Conservation (phyloP, 208 protist genomes). For the Borovskyia barvae region DNA sequence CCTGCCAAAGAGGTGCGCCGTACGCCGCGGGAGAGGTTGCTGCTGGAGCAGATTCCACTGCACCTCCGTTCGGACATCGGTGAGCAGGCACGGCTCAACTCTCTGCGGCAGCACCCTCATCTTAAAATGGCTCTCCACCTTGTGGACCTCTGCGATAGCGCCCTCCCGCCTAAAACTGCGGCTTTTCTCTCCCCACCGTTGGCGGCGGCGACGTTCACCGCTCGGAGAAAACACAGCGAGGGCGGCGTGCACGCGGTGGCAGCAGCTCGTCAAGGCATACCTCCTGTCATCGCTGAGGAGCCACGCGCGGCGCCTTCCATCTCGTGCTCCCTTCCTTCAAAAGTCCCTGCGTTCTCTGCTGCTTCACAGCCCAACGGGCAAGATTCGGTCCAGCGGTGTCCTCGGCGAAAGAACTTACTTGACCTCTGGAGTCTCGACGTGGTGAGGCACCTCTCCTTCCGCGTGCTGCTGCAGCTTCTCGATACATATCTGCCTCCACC, state of each 20-base stretch:
- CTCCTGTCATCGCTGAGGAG: too few relatives aligned
- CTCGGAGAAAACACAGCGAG: too few relatives aligned
- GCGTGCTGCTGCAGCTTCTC: conserved; percentile 45
- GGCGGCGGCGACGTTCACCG: background rate
- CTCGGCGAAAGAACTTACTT: conserved; percentile 6
- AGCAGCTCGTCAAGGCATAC: too few relatives aligned
- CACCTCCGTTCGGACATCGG: conserved; percentile 15
- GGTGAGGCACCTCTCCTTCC: conserved; percentile 24
- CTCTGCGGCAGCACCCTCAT: conserved; percentile 18
- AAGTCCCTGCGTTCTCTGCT: too few relatives aligned
- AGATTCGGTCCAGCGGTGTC: background rate
- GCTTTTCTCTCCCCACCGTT: background rate
- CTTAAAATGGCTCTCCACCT: conserved; percentile 9
- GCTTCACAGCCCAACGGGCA: too few relatives aligned
- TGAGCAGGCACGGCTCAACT: conserved; percentile 6
- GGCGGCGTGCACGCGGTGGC: too few relatives aligned
- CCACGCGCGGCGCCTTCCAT: too few relatives aligned
- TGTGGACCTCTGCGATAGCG: conserved; percentile 12
- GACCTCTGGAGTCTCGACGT: conserved; percentile 25
- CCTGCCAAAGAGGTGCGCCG: background rate
- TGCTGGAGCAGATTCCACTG: too few relatives aligned
- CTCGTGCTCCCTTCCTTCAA: too few relatives aligned
- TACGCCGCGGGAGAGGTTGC: background rate
- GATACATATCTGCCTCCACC: conserved; percentile 58
- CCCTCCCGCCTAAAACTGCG: too few relatives aligned